Evolutionary conservation across 2,329 filamentous ascomycete genomes (phyloP), one percentile per base, ranked within the genome.

Genomic region (Paracamarosporium sp.): DNA sequence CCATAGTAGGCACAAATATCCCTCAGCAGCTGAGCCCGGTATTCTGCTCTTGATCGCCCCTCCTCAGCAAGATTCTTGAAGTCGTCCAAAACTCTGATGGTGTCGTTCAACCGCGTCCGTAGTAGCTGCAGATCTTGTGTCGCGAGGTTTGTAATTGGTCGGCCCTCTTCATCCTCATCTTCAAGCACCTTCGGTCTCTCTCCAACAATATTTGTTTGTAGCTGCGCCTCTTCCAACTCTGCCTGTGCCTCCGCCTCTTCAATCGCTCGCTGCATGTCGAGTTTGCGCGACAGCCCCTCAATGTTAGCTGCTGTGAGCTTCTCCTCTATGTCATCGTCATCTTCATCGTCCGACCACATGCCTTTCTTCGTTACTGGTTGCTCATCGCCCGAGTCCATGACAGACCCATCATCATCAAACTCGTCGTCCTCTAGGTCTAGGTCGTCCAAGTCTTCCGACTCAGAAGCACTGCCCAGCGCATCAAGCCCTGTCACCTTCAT

Each of bases 1-100:
- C 94, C 93, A 75, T 99, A 99, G 83, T 99, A 99, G 55, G 90
- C 87, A 80, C 93, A 97, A 57, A 98, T 91, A 72, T 99, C 95
- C 78, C 92, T 91, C 60, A 98, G 79, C 54, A 99, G 83, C 76
- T 96, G 91, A 22, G 87, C 83, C 13, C 91, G 92, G 77, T 99
- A 98, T 73, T 98, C 95, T 50, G 90, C 86, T 68, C 95, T 87
- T 55, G 92, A 96, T 66, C 91, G 88, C 28, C 89, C 90, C 36
- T 90, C 86, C 75, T 97, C 91, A 24, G 88, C 86, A 12, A 97
- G 82, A 47, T 91, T 92, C 59, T 89, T 83, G 76, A 98, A 93
- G 76, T 96, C 92, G 67, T 94, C 92, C 35, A 99, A 82, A 30
- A 98, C 90, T 61, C 95, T 90, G 65, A 98, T 90, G 1, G 92